A percentile compares a stretch with the other conserved stretches of the same genome.
phyloP scores from a whole-genome alignment of 305 asterid genomes.

The Fraxinus nigra region DNA sequence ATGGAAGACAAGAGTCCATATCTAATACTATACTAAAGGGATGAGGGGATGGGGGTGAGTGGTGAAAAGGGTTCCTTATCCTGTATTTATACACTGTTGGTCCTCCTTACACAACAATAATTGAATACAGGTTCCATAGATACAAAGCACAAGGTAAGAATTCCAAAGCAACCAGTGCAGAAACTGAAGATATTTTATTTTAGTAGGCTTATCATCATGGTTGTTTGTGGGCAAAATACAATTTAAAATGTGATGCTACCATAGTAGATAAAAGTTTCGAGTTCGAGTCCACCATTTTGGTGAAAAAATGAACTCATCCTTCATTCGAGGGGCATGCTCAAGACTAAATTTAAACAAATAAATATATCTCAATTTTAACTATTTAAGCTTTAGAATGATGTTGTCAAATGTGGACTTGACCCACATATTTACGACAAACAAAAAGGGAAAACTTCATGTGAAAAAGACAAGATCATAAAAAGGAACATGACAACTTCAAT shows the following conservation, averaged over 20 bases:
- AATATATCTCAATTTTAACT: neutral
- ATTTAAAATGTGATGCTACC: neutral
- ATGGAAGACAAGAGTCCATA: neutral
- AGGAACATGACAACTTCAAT: neutral
- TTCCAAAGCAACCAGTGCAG: neutral
- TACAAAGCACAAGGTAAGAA: neutral
- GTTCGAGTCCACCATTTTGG: neutral
- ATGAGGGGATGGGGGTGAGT: neutral
- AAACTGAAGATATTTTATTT: neutral
- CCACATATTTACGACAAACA: neutral
- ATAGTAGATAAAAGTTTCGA: neutral
- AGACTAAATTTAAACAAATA: neutral
- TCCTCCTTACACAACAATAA: neutral
- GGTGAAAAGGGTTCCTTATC: neutral
- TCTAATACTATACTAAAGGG: neutral
- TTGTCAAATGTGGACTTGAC: neutral
- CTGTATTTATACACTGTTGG: neutral
- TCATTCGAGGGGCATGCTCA: neutral
- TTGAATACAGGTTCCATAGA: neutral
- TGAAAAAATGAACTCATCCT: neutral
- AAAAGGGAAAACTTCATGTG: neutral
- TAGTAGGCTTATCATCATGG: neutral
- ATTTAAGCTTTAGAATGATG: neutral
- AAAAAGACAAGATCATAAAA: neutral
- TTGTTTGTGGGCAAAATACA: neutral